Conservation (phyloP, 1,284 basidiomycete genomes). For the Rhodotorula sp. region DNA sequence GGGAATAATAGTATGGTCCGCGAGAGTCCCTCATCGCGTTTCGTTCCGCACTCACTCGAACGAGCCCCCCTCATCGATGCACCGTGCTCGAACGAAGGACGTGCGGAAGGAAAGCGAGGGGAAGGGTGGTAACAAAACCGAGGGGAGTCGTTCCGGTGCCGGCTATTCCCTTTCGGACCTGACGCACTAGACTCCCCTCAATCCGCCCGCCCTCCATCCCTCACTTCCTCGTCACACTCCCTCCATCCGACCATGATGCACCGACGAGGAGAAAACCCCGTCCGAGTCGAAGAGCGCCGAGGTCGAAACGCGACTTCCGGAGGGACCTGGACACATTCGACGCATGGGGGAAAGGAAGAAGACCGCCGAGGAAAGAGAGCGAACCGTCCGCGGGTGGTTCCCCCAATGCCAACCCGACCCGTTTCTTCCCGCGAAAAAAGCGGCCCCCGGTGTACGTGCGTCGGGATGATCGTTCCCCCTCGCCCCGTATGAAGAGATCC, state of each 20-base stretch:
- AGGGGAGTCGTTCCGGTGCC: conserved; percentile 8
- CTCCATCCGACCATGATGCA: no score
- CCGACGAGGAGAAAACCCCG: background rate
- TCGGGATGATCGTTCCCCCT: no score
- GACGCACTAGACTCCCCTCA: background rate
- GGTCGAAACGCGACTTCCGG: conserved; percentile 8
- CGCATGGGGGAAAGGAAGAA: background rate
- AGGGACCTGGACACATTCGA: conserved; percentile 1
- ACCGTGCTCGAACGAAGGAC: background rate
- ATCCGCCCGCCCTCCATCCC: background rate
- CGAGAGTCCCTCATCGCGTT: background rate
- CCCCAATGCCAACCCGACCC: no score
- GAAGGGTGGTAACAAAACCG: background rate
- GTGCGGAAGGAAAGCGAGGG: background rate
- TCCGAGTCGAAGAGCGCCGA: background rate
- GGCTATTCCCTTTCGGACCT: background rate
- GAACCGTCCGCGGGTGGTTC: no score
- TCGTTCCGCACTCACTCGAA: background rate
- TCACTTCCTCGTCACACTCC: no score
- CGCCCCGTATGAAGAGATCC: no score
- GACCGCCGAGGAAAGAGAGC: no score
- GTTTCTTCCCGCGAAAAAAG: no score
- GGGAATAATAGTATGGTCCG: background rate
- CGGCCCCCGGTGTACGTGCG: no score
- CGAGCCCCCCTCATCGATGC: background rate